These are phyloP conservation scores for Capillidium heterosporum DNA, from an alignment of 371 early-diverging fungal species.

Conservation along the genomic window DNA sequence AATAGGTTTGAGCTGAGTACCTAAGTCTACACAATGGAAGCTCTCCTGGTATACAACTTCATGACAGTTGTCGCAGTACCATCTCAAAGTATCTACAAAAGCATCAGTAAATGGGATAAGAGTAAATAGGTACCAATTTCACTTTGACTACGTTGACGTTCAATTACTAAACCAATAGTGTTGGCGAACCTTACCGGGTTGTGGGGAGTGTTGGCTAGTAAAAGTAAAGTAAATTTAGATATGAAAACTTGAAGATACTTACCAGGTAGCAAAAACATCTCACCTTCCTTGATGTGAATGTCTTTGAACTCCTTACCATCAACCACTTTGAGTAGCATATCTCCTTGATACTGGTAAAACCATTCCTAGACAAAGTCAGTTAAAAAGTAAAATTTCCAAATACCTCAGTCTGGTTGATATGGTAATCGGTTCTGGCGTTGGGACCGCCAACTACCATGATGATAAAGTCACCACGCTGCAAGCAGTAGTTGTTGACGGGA, in stretches of 20 bases:
- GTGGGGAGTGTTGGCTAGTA: slow-evolving; percentile 68
- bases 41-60: slow-evolving; percentile 69
- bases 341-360: slow-evolving; percentile 89
- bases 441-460: slow-evolving; percentile 81
- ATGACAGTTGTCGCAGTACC: slow-evolving; percentile 85
- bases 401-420: slow-evolving; percentile 87
- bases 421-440: slow-evolving; percentile 80
- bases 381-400: not conserved
- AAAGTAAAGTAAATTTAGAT: slow-evolving; percentile 1
- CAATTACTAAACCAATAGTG: slow-evolving; percentile 89
- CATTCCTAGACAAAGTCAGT: slow-evolving; percentile 42
- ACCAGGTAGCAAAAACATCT: slow-evolving; percentile 89
- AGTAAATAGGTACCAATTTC: slow-evolving; percentile 35
- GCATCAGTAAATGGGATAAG: not conserved
- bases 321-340: slow-evolving; percentile 70
- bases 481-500: slow-evolving; percentile 83
- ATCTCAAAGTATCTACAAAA: slow-evolving; percentile 53
- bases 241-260: slow-evolving; percentile 1
- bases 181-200: slow-evolving; percentile 81
- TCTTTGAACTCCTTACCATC: slow-evolving; percentile 61
- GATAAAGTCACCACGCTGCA: slow-evolving; percentile 72
- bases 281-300: slow-evolving; percentile 72
- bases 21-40: slow-evolving; percentile 79
- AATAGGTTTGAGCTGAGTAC: slow-evolving; percentile 75
- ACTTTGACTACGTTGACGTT: slow-evolving; percentile 57